Evolutionary conservation across 2,329 filamentous ascomycete genomes (phyloP).

Genomic region (Penicillium glabrum): DNA sequence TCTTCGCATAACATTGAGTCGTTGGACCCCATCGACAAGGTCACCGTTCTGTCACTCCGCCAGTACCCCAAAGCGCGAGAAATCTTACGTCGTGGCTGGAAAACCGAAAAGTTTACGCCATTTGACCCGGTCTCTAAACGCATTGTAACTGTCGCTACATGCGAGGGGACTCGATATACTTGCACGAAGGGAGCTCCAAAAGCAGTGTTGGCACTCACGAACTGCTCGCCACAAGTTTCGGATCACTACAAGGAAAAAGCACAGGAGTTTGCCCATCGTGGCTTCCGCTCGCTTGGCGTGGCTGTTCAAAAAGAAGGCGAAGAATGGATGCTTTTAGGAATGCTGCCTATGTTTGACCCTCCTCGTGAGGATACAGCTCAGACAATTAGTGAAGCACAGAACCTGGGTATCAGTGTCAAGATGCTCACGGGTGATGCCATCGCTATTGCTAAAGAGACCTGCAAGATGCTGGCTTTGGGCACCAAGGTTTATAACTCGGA

Average conservation of each 20-base stretch:
- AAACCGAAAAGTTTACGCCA: constrained; percentile 69
- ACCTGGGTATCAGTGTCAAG: constrained; percentile 74
- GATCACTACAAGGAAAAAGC: constrained; percentile 70
- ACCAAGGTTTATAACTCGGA: constrained; percentile 81
- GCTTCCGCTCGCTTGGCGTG: constrained; percentile 77
- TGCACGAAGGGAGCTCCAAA: constrained; percentile 78
- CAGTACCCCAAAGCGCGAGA: constrained; percentile 73
- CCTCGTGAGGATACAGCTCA: constrained; percentile 76
- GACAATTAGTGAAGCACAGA: constrained; percentile 73
- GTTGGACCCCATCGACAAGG: constrained; percentile 76
- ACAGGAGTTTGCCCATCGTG: constrained; percentile 72
- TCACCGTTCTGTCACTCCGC: constrained; percentile 72
- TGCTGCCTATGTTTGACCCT: constrained; percentile 79
- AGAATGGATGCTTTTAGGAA: constrained; percentile 70
- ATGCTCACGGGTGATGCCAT: constrained; percentile 80
- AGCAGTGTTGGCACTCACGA: constrained; percentile 68
- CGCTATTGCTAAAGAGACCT: constrained; percentile 77
- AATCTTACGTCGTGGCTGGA: constrained; percentile 72
- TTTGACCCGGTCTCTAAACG: constrained; percentile 78
- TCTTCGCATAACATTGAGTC: constrained; percentile 78
- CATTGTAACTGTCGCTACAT: constrained; percentile 68
- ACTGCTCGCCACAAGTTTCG: constrained; percentile 64
- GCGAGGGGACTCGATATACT: constrained; percentile 67
- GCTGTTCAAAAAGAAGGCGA: constrained; percentile 74
- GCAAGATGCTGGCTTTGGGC: constrained; percentile 75